Conservation (phyloP, 2,329 filamentous ascomycete species). For the Calonectria pseudoreteaudii region DNA sequence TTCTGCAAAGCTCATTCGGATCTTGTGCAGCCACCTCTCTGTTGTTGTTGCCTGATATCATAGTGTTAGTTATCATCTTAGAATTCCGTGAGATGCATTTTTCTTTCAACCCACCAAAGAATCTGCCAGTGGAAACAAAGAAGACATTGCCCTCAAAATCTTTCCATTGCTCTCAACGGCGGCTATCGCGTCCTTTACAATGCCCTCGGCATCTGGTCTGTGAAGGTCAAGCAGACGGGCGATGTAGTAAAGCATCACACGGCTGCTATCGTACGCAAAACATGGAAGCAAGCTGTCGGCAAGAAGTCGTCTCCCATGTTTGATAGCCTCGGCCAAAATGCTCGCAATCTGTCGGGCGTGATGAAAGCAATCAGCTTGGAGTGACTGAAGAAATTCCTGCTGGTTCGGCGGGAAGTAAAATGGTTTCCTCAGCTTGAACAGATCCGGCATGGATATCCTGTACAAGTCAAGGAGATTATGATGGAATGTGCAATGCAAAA, state of each 20-base stretch:
- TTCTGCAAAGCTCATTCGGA: constrained; percentile 47
- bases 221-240: constrained; percentile 54
- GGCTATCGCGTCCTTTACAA: constrained; percentile 52
- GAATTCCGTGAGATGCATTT: too few species aligned
- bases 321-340: constrained; percentile 53
- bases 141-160: constrained; percentile 51
- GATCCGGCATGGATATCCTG: constrained; percentile 58
- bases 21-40: constrained; percentile 53
- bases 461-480: constrained; percentile 60
- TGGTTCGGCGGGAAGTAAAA: constrained; percentile 55
- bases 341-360: constrained; percentile 53
- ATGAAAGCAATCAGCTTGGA: constrained; percentile 53
- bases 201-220: constrained; percentile 48
- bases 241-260: constrained; percentile 62
- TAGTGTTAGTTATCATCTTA: constrained; percentile 1
- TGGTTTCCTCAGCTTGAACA: constrained; percentile 57
- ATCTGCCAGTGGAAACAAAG: constrained; percentile 53
- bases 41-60: constrained; percentile 49
- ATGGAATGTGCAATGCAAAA: constrained; percentile 60
- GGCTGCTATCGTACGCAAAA: constrained; percentile 60
- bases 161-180: constrained; percentile 54
- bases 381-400: constrained; percentile 48
- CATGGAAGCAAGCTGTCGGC: constrained; percentile 59
- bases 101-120: constrained; percentile 48
- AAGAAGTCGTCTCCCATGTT: constrained; percentile 54